Percentiles rank a stretch among this genome's conserved stretches.
phyloP scores from a whole-genome alignment of 352 stramenopile species.

The Phytophthora litchii region DNA sequence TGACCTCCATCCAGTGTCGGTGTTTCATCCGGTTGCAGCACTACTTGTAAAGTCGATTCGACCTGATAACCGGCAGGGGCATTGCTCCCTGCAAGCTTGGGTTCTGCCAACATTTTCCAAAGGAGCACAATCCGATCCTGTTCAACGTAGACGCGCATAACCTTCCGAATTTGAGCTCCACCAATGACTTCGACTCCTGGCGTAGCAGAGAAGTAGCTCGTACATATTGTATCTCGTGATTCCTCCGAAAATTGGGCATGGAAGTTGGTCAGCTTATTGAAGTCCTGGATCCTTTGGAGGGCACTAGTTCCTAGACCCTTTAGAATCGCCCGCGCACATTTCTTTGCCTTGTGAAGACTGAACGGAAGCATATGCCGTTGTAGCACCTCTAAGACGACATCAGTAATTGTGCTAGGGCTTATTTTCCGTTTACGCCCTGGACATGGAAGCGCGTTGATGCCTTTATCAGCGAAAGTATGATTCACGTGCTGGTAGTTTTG shows the following conservation, averaged over 20 bases:
- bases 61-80: constrained; percentile 2
- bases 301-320: not conserved
- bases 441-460: constrained; percentile 15
- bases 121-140: constrained; percentile 14
- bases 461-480: constrained; percentile 6
- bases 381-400: constrained; percentile 24
- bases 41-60: constrained; percentile 1
- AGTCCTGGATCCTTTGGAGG: not conserved
- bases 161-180: constrained; percentile 14
- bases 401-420: constrained; percentile 6
- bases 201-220: constrained; percentile 3
- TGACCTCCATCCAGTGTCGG: not conserved
- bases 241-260: constrained; percentile 1
- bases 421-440: constrained; percentile 20
- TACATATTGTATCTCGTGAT: constrained; percentile 1
- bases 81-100: not conserved
- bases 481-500: constrained; percentile 12
- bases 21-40: not conserved
- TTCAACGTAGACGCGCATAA: constrained; percentile 17
- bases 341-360: not conserved
- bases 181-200: not conserved
- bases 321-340: constrained; percentile 3
- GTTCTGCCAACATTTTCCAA: constrained; percentile 3
- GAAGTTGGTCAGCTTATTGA: not conserved
- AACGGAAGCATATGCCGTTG: constrained; percentile 24